Base-by-base conservation (phyloP, 192 early-diverging fungal species). In the Dissophora ornata region DNA sequence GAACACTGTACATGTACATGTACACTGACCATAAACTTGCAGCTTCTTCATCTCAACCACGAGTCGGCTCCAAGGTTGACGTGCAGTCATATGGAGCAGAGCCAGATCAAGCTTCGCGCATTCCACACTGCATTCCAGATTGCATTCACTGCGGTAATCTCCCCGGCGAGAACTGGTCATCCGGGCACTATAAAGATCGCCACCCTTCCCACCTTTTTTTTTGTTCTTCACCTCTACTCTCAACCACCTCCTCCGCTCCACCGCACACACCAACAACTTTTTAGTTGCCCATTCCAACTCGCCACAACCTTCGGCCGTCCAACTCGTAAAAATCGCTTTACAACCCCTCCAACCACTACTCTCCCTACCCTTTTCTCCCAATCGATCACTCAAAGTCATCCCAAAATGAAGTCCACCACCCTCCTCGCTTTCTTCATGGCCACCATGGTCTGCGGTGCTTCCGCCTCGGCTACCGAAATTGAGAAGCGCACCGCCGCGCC, bases 391-490 rank as follows among this genome's bases (percentile, higher is more conserved):
- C 9, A 45, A 45, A 45, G 44, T 44, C 36, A 46, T 47, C 57
- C 45, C n/a, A n/a, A n/a, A n/a, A 75, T 75, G 73, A 77, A 58
- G 62, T 41, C 73, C 64, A 30, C 57, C 13, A 55, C 60, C 25
- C 44, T 77, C 40, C 56, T 77, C 32, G 73, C 73, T 59, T 57
- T 57, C 53, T 62, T 67, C 52, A 10, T 77, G 73, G 73, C 73
- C 59, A 50, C 73, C 64, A 67, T 77, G 59, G 22, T 67, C 64
- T 77, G 64, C 64, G 62, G 36, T 45, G 38, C 49, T 29, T 53
- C 33, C 41, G 28, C 47, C 25, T 45, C 53, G 18, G 26, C 34
- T 1, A 30, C 15, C 34, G 47, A 40, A 24, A 42, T 74, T n/a
- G 70, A 74, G 62, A 74, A 65, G 70, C 52, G 70, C 18, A 32